Base-by-base conservation (phyloP, 1,284 basidiomycete genomes). In the Irpex sp. region DNA sequence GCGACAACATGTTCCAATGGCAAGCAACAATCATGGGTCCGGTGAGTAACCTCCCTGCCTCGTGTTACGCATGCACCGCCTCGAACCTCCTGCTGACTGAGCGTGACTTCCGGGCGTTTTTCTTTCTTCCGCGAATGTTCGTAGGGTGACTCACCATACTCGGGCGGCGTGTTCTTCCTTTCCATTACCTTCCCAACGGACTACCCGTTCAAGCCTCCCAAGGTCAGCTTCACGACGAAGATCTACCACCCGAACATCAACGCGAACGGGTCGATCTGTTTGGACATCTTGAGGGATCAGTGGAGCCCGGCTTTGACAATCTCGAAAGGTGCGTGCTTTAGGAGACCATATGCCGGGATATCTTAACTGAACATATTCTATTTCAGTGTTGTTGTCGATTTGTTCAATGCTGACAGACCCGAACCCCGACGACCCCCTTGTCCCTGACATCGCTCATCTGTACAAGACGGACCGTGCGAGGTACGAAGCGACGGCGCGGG, bases 161-260 rank as follows among this genome's bases (percentile, higher is more conserved):
- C 95, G 39, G 95, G 95, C 71, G 95, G 95, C 76, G 95, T 97
- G 65, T 97, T 97, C 83, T 97, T 97, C 90, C 88, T 97, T 69
- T 94, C 88, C 63, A 97, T 97, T 77, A 88, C 85, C 57, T 96
- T 97, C 87, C 93, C 92, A 57, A 90, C 89, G 78, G 95, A 98
- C 79, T 98, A 98, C 83, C 95, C 95, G 50, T 97, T 98, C 89
- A 97, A 97, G 83, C 97, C 97, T 49, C 97, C 97, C 77, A 98
- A 98, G 87, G 95, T 99, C 78, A 93, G 92, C 80, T 99, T 99
- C 81, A 95, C 94, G 71, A 99, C 97, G 75, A 98, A 97, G 90
- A 93, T 93, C 70, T 95, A 95, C 77, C 95, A 97, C 78, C 93
- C 94, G 57, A 97, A 97, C 83, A 96, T 97, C 92, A 97, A 97